Percentiles rank a stretch among this genome's conserved stretches.
Evolutionary conservation across 306 rosid species (phyloP).

Genomic region (Quillaja saponaria): DNA sequence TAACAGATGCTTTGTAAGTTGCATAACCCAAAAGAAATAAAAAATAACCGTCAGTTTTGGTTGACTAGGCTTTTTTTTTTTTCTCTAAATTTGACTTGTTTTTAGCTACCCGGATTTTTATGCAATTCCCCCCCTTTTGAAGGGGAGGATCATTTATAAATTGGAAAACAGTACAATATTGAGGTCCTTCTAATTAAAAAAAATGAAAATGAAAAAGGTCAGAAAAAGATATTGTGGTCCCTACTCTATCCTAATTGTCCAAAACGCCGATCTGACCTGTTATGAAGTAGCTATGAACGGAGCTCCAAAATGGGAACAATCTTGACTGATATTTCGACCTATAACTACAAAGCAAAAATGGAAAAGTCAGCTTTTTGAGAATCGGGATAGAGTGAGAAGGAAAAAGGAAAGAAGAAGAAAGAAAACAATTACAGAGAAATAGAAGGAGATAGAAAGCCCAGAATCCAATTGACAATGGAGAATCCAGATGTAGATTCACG

Average conservation of each 20-base stretch:
- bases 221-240: not conserved
- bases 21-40: too few species aligned
- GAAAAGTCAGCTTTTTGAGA: not conserved
- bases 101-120: too few species aligned
- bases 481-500: constrained; percentile 45
- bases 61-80: too few species aligned
- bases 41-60: too few species aligned
- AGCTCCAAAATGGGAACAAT: not conserved
- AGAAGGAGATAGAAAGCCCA: not conserved
- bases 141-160: too few species aligned
- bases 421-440: not conserved
- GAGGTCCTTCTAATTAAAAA: too few species aligned
- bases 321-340: not conserved
- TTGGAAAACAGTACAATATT: too few species aligned
- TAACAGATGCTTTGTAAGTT: too few species aligned
- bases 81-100: too few species aligned
- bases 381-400: constrained; percentile 8
- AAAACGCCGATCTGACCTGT: not conserved
- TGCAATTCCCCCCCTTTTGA: too few species aligned
- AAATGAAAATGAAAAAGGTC: not conserved
- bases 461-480: too few species aligned
- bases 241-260: not conserved
- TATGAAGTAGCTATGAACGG: not conserved
- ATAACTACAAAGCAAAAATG: not conserved
- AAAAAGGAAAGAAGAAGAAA: not conserved